Evolutionary conservation across 805 yeast genomes (phyloP).

Genomic region (Lachancea nothofagi): DNA sequence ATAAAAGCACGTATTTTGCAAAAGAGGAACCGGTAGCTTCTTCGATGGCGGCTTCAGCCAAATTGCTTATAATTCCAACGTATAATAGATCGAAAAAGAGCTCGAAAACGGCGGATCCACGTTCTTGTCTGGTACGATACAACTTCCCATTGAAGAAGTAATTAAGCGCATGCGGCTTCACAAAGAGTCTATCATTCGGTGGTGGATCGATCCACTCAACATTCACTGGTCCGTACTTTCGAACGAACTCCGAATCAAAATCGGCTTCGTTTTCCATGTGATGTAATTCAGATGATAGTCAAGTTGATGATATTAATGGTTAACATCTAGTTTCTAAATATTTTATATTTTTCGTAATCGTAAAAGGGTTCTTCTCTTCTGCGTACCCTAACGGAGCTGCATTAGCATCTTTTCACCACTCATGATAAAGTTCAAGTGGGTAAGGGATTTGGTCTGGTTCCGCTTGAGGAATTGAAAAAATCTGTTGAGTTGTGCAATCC

Average conservation of each 20-base stretch:
- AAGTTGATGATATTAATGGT: no score
- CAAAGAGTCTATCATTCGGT: conserved; percentile 42
- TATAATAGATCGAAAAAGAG: conserved; percentile 58
- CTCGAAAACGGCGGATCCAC: conserved; percentile 48
- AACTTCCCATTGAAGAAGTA: conserved; percentile 53
- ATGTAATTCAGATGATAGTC: no score
- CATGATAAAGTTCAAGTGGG: no score
- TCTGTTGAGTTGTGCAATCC: no score
- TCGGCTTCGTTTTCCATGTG: conserved; percentile 1
- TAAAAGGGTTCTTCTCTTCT: no score
- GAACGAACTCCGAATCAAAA: conserved; percentile 34
- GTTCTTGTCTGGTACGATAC: conserved; percentile 50
- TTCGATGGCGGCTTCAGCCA: conserved; percentile 50
- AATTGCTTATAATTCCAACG: conserved; percentile 57
- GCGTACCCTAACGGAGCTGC: no score
- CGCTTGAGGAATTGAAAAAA: no score
- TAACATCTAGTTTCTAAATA: no score
- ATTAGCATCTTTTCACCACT: no score
- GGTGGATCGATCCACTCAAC: conserved; percentile 30
- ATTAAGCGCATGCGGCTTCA: conserved; percentile 54
- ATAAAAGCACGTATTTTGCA: conserved; percentile 44
- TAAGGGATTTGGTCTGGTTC: no score
- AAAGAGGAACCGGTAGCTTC: conserved; percentile 44
- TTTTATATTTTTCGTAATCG: no score
- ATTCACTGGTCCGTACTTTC: conserved; percentile 42